Evolutionary conservation across 352 stramenopile genomes (phyloP), one percentile per base, ranked within the genome.

Genomic region (Phytophthora fragariae): DNA sequence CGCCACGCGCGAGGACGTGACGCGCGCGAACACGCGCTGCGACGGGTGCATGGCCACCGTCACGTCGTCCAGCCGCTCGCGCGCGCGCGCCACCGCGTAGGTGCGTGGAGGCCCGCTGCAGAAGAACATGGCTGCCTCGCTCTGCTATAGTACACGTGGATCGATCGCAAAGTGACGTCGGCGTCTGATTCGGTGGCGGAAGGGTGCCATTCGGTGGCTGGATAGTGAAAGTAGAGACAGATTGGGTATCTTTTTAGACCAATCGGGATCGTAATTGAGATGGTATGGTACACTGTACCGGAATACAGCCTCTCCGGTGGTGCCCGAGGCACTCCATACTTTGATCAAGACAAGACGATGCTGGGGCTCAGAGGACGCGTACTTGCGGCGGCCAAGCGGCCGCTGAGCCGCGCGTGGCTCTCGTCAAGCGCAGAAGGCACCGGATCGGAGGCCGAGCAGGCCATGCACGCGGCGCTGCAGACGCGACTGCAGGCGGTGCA

Each of bases 381-480:
- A 12, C 35, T 41, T 41, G 35, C 35, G 9, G 35, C 35, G 35
- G 35, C 35, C 35, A 41, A 41, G 68, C 66, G 65, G 65, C 57
- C 46, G 46, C 5, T 67, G 24, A 19, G 57, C 37, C 62, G 59
- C 37, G 58, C 33, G 21, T 60, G 59, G 31, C 68, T 77, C 15
- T 58, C 64, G 24, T 83, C 73, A 12, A 78, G 37, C 57, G 68
- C 65, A 0, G 68, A 77, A 19, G 63, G 57, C 21, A 49, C 56
- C 11, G 66, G 70, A 24, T 80, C 62, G 11, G 80, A 91, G 27
- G 84, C 83, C 0, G 90, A 97, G 72, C 66, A 82, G 52, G 77
- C 85, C 14, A 97, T 97, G 90, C 84, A 93, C 65, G 27, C 19
- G 57, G 76, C 86, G 50, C 79, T 97, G 29, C 63, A 74, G 66